Percentiles rank a stretch among this genome's conserved stretches.
Evolutionary conservation across 2,329 filamentous ascomycete species (phyloP).

Genomic region (Talaromyces sp.): DNA sequence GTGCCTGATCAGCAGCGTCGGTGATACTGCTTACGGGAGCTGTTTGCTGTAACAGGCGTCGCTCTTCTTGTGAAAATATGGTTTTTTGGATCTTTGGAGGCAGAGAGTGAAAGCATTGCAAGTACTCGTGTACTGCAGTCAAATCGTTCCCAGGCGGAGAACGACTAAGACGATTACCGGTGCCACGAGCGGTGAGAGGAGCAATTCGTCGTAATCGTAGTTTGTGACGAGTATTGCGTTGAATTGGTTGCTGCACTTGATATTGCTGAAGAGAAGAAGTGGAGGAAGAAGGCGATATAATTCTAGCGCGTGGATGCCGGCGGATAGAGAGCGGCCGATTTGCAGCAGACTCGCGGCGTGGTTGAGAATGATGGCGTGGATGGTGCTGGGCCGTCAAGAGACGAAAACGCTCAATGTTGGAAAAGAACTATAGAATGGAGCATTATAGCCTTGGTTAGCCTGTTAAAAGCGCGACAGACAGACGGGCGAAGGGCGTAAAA

Average conservation of each 20-base stretch:
- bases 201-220: neutral
- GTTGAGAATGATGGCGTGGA: conserved; percentile 27
- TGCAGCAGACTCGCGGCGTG: conserved; percentile 19
- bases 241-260: conserved; percentile 3
- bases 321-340: conserved; percentile 9
- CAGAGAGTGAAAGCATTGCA: conserved; percentile 65
- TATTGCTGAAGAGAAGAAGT: neutral
- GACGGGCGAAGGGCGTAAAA: neutral
- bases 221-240: conserved; percentile 3
- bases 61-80: conserved; percentile 68
- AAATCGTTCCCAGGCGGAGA: conserved; percentile 26
- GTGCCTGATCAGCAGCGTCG: conserved; percentile 58
- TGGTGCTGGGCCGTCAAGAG: conserved; percentile 30
- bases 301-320: conserved; percentile 15
- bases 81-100: conserved; percentile 70
- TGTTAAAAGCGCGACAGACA: neutral
- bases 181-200: neutral
- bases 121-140: conserved; percentile 52
- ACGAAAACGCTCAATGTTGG: conserved; percentile 39
- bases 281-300: conserved; percentile 3
- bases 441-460: conserved; percentile 9
- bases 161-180: neutral
- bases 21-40: conserved; percentile 51
- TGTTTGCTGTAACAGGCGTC: conserved; percentile 54
- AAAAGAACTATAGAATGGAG: conserved; percentile 35